Evolutionary conservation across 352 stramenopile genomes (phyloP), one percentile per base, ranked within the genome.

Genomic region (Phytophthora boehmeriae): DNA sequence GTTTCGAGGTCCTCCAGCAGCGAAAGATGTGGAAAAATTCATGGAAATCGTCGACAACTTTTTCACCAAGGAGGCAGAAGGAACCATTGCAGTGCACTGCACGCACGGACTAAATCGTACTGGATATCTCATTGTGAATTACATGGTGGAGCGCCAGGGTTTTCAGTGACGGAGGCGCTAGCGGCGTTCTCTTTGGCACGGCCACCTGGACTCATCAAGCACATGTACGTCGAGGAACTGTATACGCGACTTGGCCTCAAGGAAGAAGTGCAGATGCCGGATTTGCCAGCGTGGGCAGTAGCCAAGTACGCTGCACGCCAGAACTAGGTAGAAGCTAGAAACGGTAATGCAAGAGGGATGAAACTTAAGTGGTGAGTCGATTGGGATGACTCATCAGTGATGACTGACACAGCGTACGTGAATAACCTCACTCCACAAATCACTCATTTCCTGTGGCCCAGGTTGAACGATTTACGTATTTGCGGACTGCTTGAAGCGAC

Each of bases 41-140:
- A 68, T 81, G 16, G 39, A 63, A 34, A 86, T 93, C 27, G 86
- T 93, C 2, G 80, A 91, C 35, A 66, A 74, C 5, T 92, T 95
- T 38, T 16, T 86, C 2, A 58, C 53, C 14, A 73, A 65, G 5
- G 50, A 83, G 8, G 28, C 74, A 0, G 54, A 73, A 11, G 83
- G 78, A 9, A 64, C 35, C 47, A 85, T 95, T 25, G 86, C 80
- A 1, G 74, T 95, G 38, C 86, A 95, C 54, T 93, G 86, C 58
- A 93, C 86, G 8, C 86, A 92, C 49, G 86, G 86, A 3, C 71
- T 95, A 13, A 93, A 95, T 53, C 66, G 83, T 41, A 93, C 86
- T 1, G 86, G 86, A 19, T 95, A 90, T 49, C 61, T 95, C 25
- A 73, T 95, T 35, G 79, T 89, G 11, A 78, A 62, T 23, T 95